Percentiles rank a stretch among this genome's conserved stretches.
phyloP scores from a whole-genome alignment of 805 yeast genomes.

The Metschnikowia dekortorum region DNA sequence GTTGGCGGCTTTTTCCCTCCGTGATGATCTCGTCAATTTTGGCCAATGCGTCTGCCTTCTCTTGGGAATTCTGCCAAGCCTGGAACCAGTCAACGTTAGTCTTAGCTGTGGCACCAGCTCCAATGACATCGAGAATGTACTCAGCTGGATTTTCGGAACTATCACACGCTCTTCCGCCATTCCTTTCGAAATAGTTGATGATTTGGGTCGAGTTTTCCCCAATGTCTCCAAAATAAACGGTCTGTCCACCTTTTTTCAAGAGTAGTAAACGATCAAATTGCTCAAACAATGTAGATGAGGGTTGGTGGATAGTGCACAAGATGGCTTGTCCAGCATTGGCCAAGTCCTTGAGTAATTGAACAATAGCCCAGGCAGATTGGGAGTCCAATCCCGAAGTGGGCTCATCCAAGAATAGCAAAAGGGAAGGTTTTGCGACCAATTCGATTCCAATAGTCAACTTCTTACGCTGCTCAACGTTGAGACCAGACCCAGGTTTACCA shows the following conservation, averaged over 20 bases:
- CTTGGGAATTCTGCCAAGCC: constrained; percentile 12
- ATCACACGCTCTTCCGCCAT: constrained; percentile 13
- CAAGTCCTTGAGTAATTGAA: constrained; percentile 45
- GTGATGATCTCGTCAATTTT: constrained; percentile 9
- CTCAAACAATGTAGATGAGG: constrained; percentile 43
- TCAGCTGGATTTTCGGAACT: constrained; percentile 16
- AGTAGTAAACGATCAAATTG: constrained; percentile 65
- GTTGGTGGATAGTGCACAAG: constrained; percentile 54
- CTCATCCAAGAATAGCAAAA: constrained; percentile 45
- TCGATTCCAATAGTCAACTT: constrained; percentile 53
- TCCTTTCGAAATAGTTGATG: constrained; percentile 10
- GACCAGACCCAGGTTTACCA: constrained; percentile 44
- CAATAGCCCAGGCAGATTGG: constrained; percentile 55
- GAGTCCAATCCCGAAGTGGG: constrained; percentile 39
- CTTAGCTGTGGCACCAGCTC: constrained; percentile 17
- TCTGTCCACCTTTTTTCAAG: constrained; percentile 17
- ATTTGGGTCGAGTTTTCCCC: constrained; percentile 13
- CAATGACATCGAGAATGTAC: constrained; percentile 16
- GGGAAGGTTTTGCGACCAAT: constrained; percentile 50
- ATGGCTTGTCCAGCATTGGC: constrained; percentile 55
- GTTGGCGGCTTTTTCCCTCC: constrained; percentile 3
- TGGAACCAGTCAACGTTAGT: constrained; percentile 14
- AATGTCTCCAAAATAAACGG: constrained; percentile 18
- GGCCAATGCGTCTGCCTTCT: constrained; percentile 6
- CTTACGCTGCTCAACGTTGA: constrained; percentile 53